Evolutionary conservation across 2,329 filamentous ascomycete genomes (phyloP).

Genomic region (Arachnomyces sp.): DNA sequence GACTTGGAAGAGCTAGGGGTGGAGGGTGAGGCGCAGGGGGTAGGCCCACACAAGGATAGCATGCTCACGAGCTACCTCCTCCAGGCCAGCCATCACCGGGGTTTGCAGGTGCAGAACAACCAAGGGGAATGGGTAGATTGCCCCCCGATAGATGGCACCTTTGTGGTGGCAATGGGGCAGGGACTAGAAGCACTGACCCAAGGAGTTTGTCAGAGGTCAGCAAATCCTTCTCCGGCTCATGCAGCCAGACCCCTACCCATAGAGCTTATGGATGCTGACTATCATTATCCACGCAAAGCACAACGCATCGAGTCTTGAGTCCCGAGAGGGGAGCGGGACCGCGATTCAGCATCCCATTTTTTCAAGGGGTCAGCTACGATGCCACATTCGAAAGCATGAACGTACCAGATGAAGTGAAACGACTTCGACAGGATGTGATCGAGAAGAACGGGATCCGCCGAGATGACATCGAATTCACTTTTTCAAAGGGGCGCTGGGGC

Average conservation of each 20-base stretch:
- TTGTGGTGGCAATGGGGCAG: conserved; percentile 82
- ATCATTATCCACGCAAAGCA: conserved; percentile 36
- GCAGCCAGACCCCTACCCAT: background rate
- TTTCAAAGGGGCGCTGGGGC: conserved; percentile 58
- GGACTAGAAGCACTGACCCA: conserved; percentile 77
- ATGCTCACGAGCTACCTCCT: conserved; percentile 77
- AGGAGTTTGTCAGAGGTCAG: conserved; percentile 60
- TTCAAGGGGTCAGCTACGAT: conserved; percentile 75
- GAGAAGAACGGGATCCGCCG: conserved; percentile 47
- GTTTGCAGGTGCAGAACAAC: conserved; percentile 76
- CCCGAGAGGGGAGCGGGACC: conserved; percentile 61
- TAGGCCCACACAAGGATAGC: conserved; percentile 76
- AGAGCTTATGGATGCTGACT: background rate
- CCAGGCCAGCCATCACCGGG: conserved; percentile 66
- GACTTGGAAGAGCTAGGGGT: conserved; percentile 55
- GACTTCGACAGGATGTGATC: conserved; percentile 52
- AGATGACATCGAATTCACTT: conserved; percentile 82
- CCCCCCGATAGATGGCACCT: conserved; percentile 63
- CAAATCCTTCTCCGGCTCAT: background rate
- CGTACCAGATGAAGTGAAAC: conserved; percentile 55
- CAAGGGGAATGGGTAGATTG: conserved; percentile 73
- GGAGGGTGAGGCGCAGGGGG: conserved; percentile 42
- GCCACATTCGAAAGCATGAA: conserved; percentile 71
- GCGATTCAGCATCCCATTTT: conserved; percentile 75
- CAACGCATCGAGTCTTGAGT: conserved; percentile 75